Evolutionary conservation across 108 stramenopile genomes (phyloP).

Genomic region (Cyclostephanos tholiformis): DNA sequence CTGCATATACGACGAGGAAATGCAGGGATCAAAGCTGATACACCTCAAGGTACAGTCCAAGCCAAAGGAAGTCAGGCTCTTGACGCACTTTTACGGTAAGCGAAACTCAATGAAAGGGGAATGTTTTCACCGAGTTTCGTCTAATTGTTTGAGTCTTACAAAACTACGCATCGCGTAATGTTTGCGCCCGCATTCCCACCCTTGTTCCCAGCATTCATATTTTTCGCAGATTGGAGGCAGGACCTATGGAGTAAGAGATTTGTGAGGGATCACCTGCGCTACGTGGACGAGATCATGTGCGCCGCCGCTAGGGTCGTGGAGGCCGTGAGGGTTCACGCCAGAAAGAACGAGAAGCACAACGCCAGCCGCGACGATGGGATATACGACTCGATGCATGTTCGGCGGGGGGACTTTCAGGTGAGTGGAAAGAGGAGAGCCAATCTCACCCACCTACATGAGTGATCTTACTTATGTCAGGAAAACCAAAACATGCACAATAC

Average conservation of each 20-base stretch:
- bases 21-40: slow-evolving; percentile 52
- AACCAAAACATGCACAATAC: too few species aligned
- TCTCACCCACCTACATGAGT: too few species aligned
- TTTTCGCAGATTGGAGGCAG: slow-evolving; percentile 71
- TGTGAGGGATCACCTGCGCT: slow-evolving; percentile 57
- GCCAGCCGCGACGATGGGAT: slow-evolving; percentile 50
- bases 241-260: slow-evolving; percentile 63
- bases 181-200: background rate
- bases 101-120: background rate
- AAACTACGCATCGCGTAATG: background rate
- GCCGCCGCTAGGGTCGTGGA: slow-evolving; percentile 59
- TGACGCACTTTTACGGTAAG: slow-evolving; percentile 57
- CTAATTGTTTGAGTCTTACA: background rate
- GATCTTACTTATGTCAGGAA: too few species aligned
- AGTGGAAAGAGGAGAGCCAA: too few species aligned
- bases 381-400: slow-evolving; percentile 86
- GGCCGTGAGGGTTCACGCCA: slow-evolving; percentile 47
- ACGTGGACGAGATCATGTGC: slow-evolving; percentile 58
- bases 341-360: slow-evolving; percentile 35
- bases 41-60: slow-evolving; percentile 36
- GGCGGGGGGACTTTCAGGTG: slow-evolving; percentile 80
- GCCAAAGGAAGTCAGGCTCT: slow-evolving; percentile 25
- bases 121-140: background rate
- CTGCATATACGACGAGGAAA: slow-evolving; percentile 55
- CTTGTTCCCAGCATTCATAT: slow-evolving; percentile 47